Conservation (phyloP, 495 filamentous ascomycete genomes). For the Talaromyces nanjingensis region DNA sequence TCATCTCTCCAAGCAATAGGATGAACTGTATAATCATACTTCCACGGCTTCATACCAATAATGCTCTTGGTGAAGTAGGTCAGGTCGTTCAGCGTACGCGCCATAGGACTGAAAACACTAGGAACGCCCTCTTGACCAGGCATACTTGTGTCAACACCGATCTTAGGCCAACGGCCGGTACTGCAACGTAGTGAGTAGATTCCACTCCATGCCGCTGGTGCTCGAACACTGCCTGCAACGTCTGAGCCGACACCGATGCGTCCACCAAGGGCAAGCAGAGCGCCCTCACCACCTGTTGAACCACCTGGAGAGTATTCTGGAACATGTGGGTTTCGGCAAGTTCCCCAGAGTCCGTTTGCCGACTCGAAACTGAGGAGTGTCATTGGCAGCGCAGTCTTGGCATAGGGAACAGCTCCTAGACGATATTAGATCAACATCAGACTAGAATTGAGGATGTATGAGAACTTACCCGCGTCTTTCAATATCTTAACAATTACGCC, state of each 20-base stretch:
- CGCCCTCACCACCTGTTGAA: conserved; percentile 83
- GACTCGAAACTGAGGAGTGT: conserved; percentile 91
- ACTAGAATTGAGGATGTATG: not conserved
- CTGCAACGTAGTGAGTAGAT: conserved; percentile 87
- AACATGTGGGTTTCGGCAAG: conserved; percentile 77
- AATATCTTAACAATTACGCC: conserved; percentile 69
- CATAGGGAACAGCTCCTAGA: conserved; percentile 81
- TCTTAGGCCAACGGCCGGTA: conserved; percentile 93
- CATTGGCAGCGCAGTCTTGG: conserved; percentile 91
- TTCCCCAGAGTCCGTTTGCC: conserved; percentile 84
- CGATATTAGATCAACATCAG: not conserved
- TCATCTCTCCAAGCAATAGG: conserved; percentile 72
- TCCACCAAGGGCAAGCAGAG: conserved; percentile 75
- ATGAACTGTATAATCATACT: conserved; percentile 79
- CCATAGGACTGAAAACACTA: conserved; percentile 90
- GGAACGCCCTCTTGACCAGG: conserved; percentile 87
- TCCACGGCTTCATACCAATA: conserved; percentile 83
- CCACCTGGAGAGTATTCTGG: conserved; percentile 81
- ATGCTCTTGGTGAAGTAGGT: conserved; percentile 77
- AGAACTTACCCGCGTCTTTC: conserved; percentile 67
- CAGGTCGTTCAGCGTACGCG: conserved; percentile 77
- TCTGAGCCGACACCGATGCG: conserved; percentile 94
- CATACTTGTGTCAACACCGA: conserved; percentile 83
- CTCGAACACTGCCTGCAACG: conserved; percentile 86
- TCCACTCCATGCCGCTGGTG: conserved; percentile 83